Percentiles rank a stretch among this genome's conserved stretches.
phyloP scores from a whole-genome alignment of 2,329 filamentous ascomycete species.

The Lachnellula occidentalis region DNA sequence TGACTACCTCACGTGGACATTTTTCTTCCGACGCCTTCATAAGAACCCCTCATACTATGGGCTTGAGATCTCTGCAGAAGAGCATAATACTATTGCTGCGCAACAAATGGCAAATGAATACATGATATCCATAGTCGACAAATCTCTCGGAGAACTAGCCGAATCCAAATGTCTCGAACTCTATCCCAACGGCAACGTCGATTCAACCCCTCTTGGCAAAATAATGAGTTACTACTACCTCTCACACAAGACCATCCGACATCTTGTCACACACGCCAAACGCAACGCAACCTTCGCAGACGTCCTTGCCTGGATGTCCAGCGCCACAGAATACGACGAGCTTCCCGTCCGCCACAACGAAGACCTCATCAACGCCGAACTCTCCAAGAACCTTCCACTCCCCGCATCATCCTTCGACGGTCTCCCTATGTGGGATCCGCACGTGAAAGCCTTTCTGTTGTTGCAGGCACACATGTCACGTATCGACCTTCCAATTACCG shows the following conservation, averaged over 20 bases:
- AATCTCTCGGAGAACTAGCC: conserved; percentile 74
- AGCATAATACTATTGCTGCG: conserved; percentile 81
- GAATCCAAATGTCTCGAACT: conserved; percentile 79
- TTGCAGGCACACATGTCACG: conserved; percentile 94
- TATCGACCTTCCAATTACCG: conserved; percentile 85
- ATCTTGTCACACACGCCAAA: conserved; percentile 72
- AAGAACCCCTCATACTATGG: conserved; percentile 99
- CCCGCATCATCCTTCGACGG: conserved; percentile 42
- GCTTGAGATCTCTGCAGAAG: conserved; percentile 84
- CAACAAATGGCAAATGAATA: conserved; percentile 88
- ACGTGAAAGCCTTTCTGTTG: conserved; percentile 91
- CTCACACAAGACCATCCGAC: conserved; percentile 88
- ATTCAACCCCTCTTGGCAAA: conserved; percentile 86
- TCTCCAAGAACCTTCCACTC: conserved; percentile 73
- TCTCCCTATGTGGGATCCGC: conserved; percentile 95
- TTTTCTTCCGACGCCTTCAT: conserved; percentile 95
- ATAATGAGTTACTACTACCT: conserved; percentile 99
- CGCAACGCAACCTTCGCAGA: conserved; percentile 72
- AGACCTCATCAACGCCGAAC: conserved; percentile 89
- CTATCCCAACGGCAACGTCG: conserved; percentile 81
- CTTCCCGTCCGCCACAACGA: conserved; percentile 97
- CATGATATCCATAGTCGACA: conserved; percentile 89
- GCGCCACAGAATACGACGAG: conserved; percentile 93
- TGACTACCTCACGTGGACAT: conserved; percentile 98
- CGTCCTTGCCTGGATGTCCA: conserved; percentile 85